Percentiles rank a stretch among this genome's conserved stretches.
Evolutionary conservation across 129 eudicot species (phyloP).

Genomic region (Silybum marianum): DNA sequence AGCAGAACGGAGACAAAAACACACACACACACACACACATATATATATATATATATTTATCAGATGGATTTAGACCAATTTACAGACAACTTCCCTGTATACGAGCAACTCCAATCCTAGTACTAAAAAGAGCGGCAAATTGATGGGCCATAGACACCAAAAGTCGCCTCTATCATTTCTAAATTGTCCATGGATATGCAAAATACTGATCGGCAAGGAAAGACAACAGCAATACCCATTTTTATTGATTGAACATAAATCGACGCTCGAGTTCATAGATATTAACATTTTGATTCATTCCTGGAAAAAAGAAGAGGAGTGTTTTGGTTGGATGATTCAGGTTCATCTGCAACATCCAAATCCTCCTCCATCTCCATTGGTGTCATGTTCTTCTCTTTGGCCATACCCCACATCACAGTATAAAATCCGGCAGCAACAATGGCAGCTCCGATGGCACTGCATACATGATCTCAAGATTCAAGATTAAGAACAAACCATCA

Average conservation of each 20-base stretch:
- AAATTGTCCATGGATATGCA: no score
- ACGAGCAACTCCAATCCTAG: no score
- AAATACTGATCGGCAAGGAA: no score
- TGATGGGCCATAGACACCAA: no score
- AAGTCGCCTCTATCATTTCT: no score
- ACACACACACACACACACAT: background rate
- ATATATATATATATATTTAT: no score
- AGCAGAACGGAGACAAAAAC: background rate
- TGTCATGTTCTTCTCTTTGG: constrained; percentile 14
- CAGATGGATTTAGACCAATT: no score
- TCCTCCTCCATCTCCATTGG: background rate
- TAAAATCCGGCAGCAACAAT: constrained; percentile 23
- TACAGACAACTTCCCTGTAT: no score
- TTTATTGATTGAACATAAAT: background rate
- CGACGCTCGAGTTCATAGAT: background rate
- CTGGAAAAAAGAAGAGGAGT: constrained; percentile 18
- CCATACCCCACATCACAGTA: constrained; percentile 21
- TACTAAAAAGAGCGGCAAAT: no score
- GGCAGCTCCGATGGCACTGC: constrained; percentile 22
- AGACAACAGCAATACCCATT: no score
- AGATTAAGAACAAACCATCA: background rate
- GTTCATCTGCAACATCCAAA: constrained; percentile 29
- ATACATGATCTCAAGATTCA: background rate
- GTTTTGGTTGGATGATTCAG: background rate
- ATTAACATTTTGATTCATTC: constrained; percentile 26